phyloP scores from a whole-genome alignment of 305 asterid species.

The Fraxinus nigra region DNA sequence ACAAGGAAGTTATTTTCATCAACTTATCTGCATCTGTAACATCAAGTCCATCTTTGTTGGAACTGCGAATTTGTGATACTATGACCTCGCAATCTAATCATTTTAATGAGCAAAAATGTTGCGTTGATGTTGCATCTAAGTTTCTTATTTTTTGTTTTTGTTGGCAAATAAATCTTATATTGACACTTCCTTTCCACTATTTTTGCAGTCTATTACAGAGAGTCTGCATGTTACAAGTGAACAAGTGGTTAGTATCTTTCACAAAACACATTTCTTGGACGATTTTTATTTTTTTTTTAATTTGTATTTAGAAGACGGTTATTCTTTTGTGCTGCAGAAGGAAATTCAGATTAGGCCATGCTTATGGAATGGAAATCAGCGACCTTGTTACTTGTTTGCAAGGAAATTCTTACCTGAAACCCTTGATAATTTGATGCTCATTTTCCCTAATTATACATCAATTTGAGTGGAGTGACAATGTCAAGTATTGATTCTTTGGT shows the following conservation, averaged over 20 bases:
- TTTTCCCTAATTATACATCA: constrained; percentile 51
- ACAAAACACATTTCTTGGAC: neutral
- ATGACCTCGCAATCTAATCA: neutral
- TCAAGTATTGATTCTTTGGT: constrained; percentile 45
- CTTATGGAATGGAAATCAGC: constrained; percentile 51
- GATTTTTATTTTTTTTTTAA: neutral
- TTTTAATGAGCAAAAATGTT: neutral
- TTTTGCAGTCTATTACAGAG: constrained; percentile 69
- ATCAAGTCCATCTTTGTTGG: neutral
- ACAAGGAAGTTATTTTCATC: neutral
- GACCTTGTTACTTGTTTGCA: constrained; percentile 62
- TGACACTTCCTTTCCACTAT: constrained; percentile 1
- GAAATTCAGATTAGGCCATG: constrained; percentile 41
- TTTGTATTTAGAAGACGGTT: constrained; percentile 12
- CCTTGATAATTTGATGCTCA: constrained; percentile 39
- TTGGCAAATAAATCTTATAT: neutral
- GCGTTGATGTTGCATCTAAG: neutral
- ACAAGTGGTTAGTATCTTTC: constrained; percentile 48
- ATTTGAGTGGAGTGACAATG: constrained; percentile 30
- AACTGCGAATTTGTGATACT: neutral
- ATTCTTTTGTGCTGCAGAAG: constrained; percentile 32
- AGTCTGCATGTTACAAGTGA: constrained; percentile 88
- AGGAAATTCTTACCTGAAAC: constrained; percentile 62
- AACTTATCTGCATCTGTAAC: neutral
- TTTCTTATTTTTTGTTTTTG: neutral